Base-by-base conservation (phyloP, 2,329 filamentous ascomycete species). In the Chrysoporthe deuterocubensis region DNA sequence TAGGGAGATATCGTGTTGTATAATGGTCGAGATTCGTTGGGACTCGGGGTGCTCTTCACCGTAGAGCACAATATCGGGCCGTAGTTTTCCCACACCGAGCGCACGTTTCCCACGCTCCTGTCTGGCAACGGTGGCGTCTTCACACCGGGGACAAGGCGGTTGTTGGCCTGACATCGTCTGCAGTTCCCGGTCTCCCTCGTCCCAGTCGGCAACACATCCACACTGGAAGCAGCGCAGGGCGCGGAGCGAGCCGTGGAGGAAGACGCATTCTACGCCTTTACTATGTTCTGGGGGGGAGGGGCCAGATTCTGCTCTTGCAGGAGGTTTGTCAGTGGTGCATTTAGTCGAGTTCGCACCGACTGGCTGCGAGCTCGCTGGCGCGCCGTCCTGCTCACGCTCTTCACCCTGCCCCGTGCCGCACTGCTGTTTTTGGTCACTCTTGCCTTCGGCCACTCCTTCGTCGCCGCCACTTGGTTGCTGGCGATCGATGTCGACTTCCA, bases 61-160 rank as follows among this genome's bases (percentile, higher is more conserved):
- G 73, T 92, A 93, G 0, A 93, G 81, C 1, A 93, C 90, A 72
- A 93, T 91, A 72, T 93, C 90, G 0, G 90, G 90, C 50, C 90
- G 82, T 21, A 93, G 81, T 69, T 89, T 89, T 44, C 90, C 90
- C 2, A 92, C 85, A 3, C 89, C 88, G 6, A 92, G 80, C 0
- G 87, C 88, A 68, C 90, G 84, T 74, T 92, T 91, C 14, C 90
- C 90, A 62, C 81, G 85, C 69, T 89, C 88, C 71, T 89, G 84
- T 43, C 90, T 83, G 6, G 86, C 86, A 0, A 86, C 85, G 2
- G 88, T 89, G 4, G 89, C 87, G 1, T 84, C 85, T 3, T 83
- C 84, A 72, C 90, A 93, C 61, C 86, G 85, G 42, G 89, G 88
- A 69, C 90, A 93, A 61, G 87, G 85, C 0, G 90, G 90, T 67